Percentiles rank a stretch among this genome's conserved stretches.
Conservation (phyloP, 2,329 filamentous ascomycete genomes). For the Cryoendolithus antarcticus region DNA sequence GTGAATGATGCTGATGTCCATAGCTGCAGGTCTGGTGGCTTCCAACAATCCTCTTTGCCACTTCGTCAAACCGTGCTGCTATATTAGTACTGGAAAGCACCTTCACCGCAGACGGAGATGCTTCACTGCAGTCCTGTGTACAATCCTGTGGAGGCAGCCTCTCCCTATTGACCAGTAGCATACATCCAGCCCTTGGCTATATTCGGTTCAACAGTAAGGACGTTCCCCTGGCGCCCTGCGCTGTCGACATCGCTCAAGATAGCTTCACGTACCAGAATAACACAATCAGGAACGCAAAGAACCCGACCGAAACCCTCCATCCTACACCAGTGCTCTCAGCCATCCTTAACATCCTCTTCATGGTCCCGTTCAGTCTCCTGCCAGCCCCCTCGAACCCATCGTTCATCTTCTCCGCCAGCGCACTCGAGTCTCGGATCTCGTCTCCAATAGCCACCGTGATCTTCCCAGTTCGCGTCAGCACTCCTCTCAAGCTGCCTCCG, state of each 20-base stretch:
- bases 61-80: too few relatives aligned
- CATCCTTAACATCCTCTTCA: constrained; percentile 96
- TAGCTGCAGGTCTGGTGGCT: background rate
- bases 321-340: constrained; percentile 86
- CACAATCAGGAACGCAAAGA: constrained; percentile 71
- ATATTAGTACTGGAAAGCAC: too few relatives aligned
- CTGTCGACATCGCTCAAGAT: constrained; percentile 23
- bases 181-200: too few relatives aligned
- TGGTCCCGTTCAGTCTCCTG: constrained; percentile 71
- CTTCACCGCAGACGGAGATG: too few relatives aligned
- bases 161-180: too few relatives aligned
- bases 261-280: constrained; percentile 92
- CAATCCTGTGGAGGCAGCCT: too few relatives aligned
- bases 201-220: too few relatives aligned
- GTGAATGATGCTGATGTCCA: constrained; percentile 1
- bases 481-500: background rate
- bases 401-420: constrained; percentile 90
- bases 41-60: too few relatives aligned
- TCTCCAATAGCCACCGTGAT: constrained; percentile 88
- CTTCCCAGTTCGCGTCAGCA: constrained; percentile 30
- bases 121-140: too few relatives aligned
- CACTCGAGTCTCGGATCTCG: constrained; percentile 82
- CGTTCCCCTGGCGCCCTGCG: too few relatives aligned
- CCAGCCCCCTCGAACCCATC: constrained; percentile 81
- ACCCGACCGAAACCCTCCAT: constrained; percentile 87